Percentiles rank a stretch among this genome's conserved stretches.
These are phyloP conservation scores for Jaenimonas drosophilae DNA, from an alignment of 208 protist species.

Conservation along the genomic window DNA sequence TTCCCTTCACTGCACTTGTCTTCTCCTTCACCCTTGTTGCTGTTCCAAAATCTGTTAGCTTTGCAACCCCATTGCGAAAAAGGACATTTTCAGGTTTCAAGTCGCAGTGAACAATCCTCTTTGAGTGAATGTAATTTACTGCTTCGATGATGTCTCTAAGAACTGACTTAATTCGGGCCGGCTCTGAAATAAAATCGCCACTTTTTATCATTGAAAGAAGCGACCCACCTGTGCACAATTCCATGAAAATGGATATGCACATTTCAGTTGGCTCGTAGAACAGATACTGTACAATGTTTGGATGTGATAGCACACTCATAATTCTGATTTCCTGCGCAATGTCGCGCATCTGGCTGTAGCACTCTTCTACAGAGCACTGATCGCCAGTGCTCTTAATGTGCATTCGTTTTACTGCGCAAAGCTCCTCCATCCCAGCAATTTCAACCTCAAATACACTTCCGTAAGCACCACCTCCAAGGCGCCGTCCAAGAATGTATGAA, in stretches of 20 bases:
- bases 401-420: slow-evolving; percentile 81
- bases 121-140: slow-evolving; percentile 65
- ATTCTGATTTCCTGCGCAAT: slow-evolving; percentile 79
- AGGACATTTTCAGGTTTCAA: slow-evolving; percentile 82
- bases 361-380: slow-evolving; percentile 12
- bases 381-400: slow-evolving; percentile 46
- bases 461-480: slow-evolving; percentile 66
- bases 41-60: slow-evolving; percentile 78
- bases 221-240: slow-evolving; percentile 74
- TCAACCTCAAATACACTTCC: slow-evolving; percentile 82
- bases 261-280: slow-evolving; percentile 70
- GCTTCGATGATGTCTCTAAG: slow-evolving; percentile 59
- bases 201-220: slow-evolving; percentile 44
- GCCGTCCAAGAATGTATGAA: slow-evolving; percentile 58
- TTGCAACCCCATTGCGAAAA: slow-evolving; percentile 50
- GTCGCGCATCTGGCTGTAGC: slow-evolving; percentile 46
- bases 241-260: slow-evolving; percentile 87
- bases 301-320: slow-evolving; percentile 68
- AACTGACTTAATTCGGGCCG: slow-evolving; percentile 36
- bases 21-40: slow-evolving; percentile 43
- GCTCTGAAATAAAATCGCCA: slow-evolving; percentile 16
- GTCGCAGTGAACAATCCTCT: slow-evolving; percentile 76
- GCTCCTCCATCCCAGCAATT: slow-evolving; percentile 42
- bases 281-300: slow-evolving; percentile 79
- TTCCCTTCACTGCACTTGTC: slow-evolving; percentile 52